Evolutionary conservation across 2,329 filamentous ascomycete species (phyloP), one percentile per base, ranked within the genome.

Genomic region (Lanzia echinophila): DNA sequence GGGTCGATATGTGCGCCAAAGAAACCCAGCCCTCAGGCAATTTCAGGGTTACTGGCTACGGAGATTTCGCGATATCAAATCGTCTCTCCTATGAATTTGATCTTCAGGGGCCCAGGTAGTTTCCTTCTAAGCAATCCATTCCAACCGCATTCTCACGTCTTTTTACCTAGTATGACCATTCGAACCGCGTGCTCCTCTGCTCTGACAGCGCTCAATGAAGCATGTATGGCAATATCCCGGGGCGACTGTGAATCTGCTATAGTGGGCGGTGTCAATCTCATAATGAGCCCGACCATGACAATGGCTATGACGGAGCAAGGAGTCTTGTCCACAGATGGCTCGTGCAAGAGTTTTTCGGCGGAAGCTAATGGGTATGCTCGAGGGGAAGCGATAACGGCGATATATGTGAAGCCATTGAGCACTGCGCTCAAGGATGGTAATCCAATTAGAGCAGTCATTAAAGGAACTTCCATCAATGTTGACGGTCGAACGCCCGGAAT

Each of bases 311-410:
- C n/a, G n/a, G n/a, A n/a, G n/a, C n/a, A n/a, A 28, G 49, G 54
- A 15, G 41, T 49, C n/a, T 13, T 56, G 10, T 50, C 58, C 6
- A 44, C 51, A 8, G 63, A 67, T 33, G 64, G 67, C 2, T 58
- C 50, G 19, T 79, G 75, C 46, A 79, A 75, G 56, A 76, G 75
- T 2, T 84, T 82, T 58, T 81, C 85, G 56, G 57, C 67, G 6
- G 60, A 64, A 1, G 83, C 81, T 19, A 77, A 82, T 56, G 84
- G 84, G 0, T 87, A 86, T 60, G 81, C 77, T 0, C 72, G 82
- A 34, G 83, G 81, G 1, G 84, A 87, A 61, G 83, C 81, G 1
- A 71, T 80, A 19, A 79, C 74, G 0, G 73, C 79, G 11, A 66
- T 86, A 1, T 62, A 84, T 6, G 62, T 87, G 43, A 86, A 86